Conservation (phyloP, 768 basidiomycete species). For the Collybiopsis confluens region DNA sequence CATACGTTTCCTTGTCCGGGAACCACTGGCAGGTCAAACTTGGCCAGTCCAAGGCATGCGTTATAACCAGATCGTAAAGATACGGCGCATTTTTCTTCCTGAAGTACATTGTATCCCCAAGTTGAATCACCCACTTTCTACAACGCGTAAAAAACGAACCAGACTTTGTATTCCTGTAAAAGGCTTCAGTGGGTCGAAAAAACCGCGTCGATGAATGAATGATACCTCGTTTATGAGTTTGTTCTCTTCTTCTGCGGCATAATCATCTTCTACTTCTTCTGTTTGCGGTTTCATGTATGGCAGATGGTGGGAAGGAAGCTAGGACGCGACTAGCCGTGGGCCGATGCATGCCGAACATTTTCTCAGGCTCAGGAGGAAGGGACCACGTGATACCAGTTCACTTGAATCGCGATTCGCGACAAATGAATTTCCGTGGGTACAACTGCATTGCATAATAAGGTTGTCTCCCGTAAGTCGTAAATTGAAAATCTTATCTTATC, state of each 20-base stretch:
- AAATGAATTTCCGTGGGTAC: too few species aligned
- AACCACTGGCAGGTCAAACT: slow-evolving; percentile 98
- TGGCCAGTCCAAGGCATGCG: slow-evolving; percentile 98
- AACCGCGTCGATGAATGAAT: slow-evolving; percentile 18
- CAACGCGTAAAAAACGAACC: slow-evolving; percentile 40
- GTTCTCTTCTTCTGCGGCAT: slow-evolving; percentile 82
- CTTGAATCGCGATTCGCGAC: too few species aligned
- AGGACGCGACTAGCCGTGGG: slow-evolving; percentile 7
- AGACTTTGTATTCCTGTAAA: slow-evolving; percentile 78
- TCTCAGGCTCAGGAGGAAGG: slow-evolving; percentile 33
- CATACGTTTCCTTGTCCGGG: slow-evolving; percentile 92
- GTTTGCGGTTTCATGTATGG: slow-evolving; percentile 45
- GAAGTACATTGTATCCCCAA: too few species aligned
- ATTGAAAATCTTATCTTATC: too few species aligned
- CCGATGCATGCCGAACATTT: slow-evolving; percentile 33
- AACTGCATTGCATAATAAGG: too few species aligned
- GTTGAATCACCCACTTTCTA: too few species aligned
- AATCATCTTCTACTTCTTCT: slow-evolving; percentile 77
- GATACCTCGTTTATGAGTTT: slow-evolving; percentile 81
- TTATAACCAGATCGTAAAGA: slow-evolving; percentile 95
- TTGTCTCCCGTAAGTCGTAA: too few species aligned
- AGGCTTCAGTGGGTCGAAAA: slow-evolving; percentile 8
- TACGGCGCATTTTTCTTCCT: slow-evolving; percentile 99
- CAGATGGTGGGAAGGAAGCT: not conserved
- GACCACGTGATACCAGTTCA: too few species aligned